These are phyloP conservation scores for Orychophragmus violaceus DNA, from an alignment of 345 rosid genomes.

Conservation along the genomic window DNA sequence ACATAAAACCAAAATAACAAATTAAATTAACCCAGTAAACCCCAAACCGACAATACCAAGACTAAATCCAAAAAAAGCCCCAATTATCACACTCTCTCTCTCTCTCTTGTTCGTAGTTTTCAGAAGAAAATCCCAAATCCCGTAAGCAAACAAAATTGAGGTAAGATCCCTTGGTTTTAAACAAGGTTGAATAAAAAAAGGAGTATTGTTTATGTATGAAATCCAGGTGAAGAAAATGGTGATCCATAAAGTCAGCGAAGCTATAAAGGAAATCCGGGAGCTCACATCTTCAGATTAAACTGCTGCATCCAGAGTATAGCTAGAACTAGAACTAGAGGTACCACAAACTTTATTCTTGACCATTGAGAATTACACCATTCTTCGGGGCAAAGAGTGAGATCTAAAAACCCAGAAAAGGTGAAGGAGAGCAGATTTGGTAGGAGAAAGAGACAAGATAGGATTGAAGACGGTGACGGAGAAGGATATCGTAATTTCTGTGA, in stretches of 20 bases:
- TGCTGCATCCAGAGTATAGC: slow-evolving; percentile 14
- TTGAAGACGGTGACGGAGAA: slow-evolving; percentile 94
- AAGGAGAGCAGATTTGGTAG: no score
- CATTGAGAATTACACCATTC: slow-evolving; percentile 6
- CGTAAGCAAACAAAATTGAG: slow-evolving; percentile 63
- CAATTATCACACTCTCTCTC: no score
- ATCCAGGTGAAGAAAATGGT: slow-evolving; percentile 88
- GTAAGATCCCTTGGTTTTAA: slow-evolving; percentile 37
- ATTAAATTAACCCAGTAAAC: no score
- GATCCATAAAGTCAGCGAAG: slow-evolving; percentile 49
- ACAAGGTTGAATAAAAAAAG: slow-evolving; percentile 43
- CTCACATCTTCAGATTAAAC: slow-evolving; percentile 41
- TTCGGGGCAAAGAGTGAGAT: not conserved
- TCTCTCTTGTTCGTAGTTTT: no score
- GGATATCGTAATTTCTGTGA: slow-evolving; percentile 85
- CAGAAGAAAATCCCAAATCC: no score
- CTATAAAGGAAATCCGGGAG: slow-evolving; percentile 71
- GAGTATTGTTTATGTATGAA: not conserved
- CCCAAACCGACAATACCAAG: no score
- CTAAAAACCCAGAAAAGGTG: no score
- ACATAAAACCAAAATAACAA: no score
- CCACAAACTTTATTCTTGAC: slow-evolving; percentile 25
- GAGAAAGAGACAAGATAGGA: no score
- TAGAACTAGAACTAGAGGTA: slow-evolving; percentile 25
- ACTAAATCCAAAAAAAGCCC: no score